Base-by-base conservation (phyloP, 148 eudicot species). In the Nepenthes mirabilis region DNA sequence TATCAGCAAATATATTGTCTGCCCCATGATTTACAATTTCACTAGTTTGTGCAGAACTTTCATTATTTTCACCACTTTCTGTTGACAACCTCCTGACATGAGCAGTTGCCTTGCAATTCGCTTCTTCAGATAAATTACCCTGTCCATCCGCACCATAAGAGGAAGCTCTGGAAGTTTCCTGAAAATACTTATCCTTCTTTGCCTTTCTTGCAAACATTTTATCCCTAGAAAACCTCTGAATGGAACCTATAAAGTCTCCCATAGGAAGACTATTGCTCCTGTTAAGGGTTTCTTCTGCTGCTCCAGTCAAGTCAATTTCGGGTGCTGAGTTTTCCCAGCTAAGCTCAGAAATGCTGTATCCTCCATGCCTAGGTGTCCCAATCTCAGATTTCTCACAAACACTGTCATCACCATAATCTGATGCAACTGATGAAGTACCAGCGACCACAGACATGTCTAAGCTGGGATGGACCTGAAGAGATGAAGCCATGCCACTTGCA, bases 21-120 rank as follows among this genome's bases (percentile, higher is more conserved):
- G 66, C 68, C 63, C 73, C 80, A 43, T 60, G 56, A 57, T 61
- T 71, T 58, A 78, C 77, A 47, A 62, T 55, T 69, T 79, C 89
- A 63, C 77, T 73, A 43, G 69, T 72, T 61, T 68, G 73, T 32
- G 60, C 59, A 54, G 84, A 78, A 52, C 62, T 70, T 52, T 49
- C 63, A 61, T 83, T 84, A 75, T 86, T 89, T 72, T 76, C 85
- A 70, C 67, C 69, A 63, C 84, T 77, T 60, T 78, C 88, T 14
- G 62, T 68, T 23, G 91, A 88, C 60, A 73, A 68, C 61, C 68
- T 74, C 49, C 70, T 70, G 58, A 53, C 55, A 73, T 72, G 72
- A 14, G 52, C 56, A 56, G 55, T 56, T 43, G 55, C 53, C 48
- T 74, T 77, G 14, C 34, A 10, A 66, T 61, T 59, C 61, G 80